Evolutionary conservation across 2,329 filamentous ascomycete species (phyloP), one percentile per base, ranked within the genome.

Genomic region (Pseudogymnoascus sp.): DNA sequence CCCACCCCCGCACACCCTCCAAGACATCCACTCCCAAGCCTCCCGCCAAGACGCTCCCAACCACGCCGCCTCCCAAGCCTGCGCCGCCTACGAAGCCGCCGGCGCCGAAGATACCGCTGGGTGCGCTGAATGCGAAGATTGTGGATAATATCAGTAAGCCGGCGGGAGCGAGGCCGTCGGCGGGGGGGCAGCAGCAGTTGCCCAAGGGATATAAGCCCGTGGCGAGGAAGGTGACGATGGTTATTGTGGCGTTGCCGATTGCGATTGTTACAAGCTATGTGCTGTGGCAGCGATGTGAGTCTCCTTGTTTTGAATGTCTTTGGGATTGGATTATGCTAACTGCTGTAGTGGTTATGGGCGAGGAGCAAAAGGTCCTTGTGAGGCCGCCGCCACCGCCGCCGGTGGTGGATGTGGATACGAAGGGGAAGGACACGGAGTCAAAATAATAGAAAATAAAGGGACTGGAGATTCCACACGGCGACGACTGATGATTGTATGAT

Each of bases 241-340:
- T 65, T 22, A 71, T 72, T 63, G 68, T 72, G 7, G 70, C 70
- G 1, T 36, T 71, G 65, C 70, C 70, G 16, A 69, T 72, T 63
- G 39, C 62, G 12, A 63, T 72, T 61, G 70, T 71, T 8, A 72
- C 70, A 35, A 71, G 70, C 58, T 72, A 67, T 60, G 65, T 71
- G 20, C 59, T 72, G n/a, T 72, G 68, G 60, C 62, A 72, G 47
- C 64, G 70, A 67, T 59, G 70, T 72, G 43, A 65, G 70, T 66
- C 22, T 60, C 2, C 12, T 30, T 28, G 35, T 58, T 35, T 36
- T 8, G 14, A 7, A 14, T 4, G 18, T 11, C 5, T 54, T 6
- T 11, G 6, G 50, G 5, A 59, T 57, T 18, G 22, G 25, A 43
- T 20, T 16, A 18, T 39, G 16, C 35, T 62, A 7, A 62, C 39